Percentiles rank a stretch among this genome's conserved stretches.
phyloP scores from a whole-genome alignment of 495 filamentous ascomycete species.

The Aspergillus hancockii region DNA sequence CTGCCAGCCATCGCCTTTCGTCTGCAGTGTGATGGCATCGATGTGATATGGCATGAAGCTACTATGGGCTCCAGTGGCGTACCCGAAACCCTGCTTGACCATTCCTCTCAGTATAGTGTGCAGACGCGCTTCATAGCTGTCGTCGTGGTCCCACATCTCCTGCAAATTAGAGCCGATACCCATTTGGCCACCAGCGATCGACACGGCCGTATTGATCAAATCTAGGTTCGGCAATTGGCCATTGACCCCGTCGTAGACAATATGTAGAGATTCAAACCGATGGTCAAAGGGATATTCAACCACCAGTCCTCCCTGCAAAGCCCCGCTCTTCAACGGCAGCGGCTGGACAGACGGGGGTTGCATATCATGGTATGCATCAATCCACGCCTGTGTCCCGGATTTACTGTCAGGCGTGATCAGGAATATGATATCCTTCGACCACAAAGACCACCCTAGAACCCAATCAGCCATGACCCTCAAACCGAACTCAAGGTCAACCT shows the following conservation, averaged over 20 bases:
- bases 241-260: constrained; percentile 95
- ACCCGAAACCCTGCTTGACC: constrained; percentile 85
- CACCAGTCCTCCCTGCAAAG: constrained; percentile 87
- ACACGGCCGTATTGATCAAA: constrained; percentile 89
- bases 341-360: constrained; percentile 69
- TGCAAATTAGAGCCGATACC: constrained; percentile 80
- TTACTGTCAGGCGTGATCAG: constrained; percentile 85
- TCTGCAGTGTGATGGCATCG: constrained; percentile 90
- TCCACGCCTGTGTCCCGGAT: constrained; percentile 92
- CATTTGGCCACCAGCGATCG: constrained; percentile 89
- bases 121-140: constrained; percentile 80
- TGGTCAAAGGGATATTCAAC: constrained; percentile 89
- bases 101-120: constrained; percentile 91
- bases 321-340: constrained; percentile 88
- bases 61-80: constrained; percentile 89
- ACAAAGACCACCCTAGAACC: constrained; percentile 80
- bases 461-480: constrained; percentile 5
- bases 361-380: constrained; percentile 93
- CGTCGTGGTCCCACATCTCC: constrained; percentile 80
- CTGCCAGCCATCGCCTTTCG: constrained; percentile 89
- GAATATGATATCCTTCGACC: constrained; percentile 98
- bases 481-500: constrained; percentile 26
- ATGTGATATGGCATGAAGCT: constrained; percentile 98
- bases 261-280: constrained; percentile 81
- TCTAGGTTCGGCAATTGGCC: constrained; percentile 94